These are phyloP conservation scores for Cenchrus fungigraminus DNA, from an alignment of 176 grass and related monocot genomes.

Conservation along the genomic window DNA sequence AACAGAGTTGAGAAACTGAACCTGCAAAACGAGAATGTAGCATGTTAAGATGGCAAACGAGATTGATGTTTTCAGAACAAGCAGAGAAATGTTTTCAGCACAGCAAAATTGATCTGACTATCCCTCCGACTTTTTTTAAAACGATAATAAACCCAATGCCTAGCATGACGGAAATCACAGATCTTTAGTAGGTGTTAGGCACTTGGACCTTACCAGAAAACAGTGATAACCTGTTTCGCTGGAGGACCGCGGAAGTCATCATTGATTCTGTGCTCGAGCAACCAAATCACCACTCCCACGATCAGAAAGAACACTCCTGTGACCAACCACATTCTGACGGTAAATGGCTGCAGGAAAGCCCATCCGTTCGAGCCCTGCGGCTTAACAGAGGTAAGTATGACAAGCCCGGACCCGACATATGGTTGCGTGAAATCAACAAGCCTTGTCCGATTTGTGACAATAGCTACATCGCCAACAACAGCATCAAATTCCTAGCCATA, in stretches of 20 bases:
- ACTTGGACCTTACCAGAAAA: constrained; percentile 71
- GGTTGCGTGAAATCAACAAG: constrained; percentile 91
- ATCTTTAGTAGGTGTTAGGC: neutral
- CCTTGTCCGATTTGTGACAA: constrained; percentile 76
- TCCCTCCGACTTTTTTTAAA: neutral
- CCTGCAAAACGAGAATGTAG: constrained; percentile 47
- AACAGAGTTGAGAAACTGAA: constrained; percentile 96
- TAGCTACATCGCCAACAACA: constrained; percentile 72
- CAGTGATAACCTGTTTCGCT: constrained; percentile 63
- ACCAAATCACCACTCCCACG: constrained; percentile 74
- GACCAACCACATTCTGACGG: constrained; percentile 73
- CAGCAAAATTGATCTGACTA: constrained; percentile 23
- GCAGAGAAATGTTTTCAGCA: neutral
- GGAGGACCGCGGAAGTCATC: constrained; percentile 91
- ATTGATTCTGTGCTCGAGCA: constrained; percentile 90
- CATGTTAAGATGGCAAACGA: constrained; percentile 19
- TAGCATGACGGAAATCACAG: neutral
- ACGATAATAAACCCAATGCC: neutral
- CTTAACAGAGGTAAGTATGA: constrained; percentile 79
- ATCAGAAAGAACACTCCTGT: constrained; percentile 84
- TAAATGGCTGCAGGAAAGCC: constrained; percentile 89
- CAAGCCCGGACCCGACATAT: constrained; percentile 67
- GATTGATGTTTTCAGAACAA: neutral
- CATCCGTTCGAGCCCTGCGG: constrained; percentile 55
- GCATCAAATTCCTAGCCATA: constrained; percentile 69